A percentile compares a stretch with the other conserved stretches of the same genome.
Conservation (phyloP, 2,329 filamentous ascomycete genomes). For the Pyrenophora graminea region DNA sequence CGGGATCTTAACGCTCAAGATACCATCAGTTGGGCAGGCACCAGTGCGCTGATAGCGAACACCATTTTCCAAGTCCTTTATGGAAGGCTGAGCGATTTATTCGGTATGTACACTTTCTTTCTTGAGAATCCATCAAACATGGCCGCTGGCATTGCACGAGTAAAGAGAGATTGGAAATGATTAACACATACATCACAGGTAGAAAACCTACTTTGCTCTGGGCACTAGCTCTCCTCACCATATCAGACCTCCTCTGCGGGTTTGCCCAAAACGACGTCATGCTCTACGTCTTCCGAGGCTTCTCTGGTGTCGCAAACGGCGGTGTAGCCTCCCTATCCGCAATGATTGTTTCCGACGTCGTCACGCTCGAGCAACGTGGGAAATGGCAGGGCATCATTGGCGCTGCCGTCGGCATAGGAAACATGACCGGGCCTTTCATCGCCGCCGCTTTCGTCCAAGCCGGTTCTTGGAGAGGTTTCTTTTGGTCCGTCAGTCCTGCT, state of each 20-base stretch:
- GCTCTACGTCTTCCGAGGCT: slow-evolving; percentile 64
- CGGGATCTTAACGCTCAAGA: slow-evolving; percentile 46
- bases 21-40: slow-evolving; percentile 62
- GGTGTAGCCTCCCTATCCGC: slow-evolving; percentile 55
- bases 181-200: slow-evolving; percentile 4
- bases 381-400: slow-evolving; percentile 45
- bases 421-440: slow-evolving; percentile 31
- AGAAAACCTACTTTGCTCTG: slow-evolving; percentile 53
- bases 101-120: slow-evolving; percentile 46
- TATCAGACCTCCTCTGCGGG: slow-evolving; percentile 64
- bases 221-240: slow-evolving; percentile 56
- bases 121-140: neutral
- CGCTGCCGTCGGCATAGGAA: slow-evolving; percentile 29
- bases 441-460: slow-evolving; percentile 28
- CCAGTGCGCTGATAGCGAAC: slow-evolving; percentile 59
- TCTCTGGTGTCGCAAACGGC: slow-evolving; percentile 64
- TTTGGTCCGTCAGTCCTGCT: slow-evolving; percentile 27
- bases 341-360: slow-evolving; percentile 47
- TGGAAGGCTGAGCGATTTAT: slow-evolving; percentile 64
- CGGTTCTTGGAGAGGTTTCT: slow-evolving; percentile 28
- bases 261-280: slow-evolving; percentile 60
- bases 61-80: slow-evolving; percentile 69
- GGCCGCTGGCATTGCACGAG: neutral
- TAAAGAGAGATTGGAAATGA: neutral
- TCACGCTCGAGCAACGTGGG: slow-evolving; percentile 43